A percentile compares a stretch with the other conserved stretches of the same genome.
Conservation (phyloP, 1,284 basidiomycete genomes). For the Apiotrichum montevideense region DNA sequence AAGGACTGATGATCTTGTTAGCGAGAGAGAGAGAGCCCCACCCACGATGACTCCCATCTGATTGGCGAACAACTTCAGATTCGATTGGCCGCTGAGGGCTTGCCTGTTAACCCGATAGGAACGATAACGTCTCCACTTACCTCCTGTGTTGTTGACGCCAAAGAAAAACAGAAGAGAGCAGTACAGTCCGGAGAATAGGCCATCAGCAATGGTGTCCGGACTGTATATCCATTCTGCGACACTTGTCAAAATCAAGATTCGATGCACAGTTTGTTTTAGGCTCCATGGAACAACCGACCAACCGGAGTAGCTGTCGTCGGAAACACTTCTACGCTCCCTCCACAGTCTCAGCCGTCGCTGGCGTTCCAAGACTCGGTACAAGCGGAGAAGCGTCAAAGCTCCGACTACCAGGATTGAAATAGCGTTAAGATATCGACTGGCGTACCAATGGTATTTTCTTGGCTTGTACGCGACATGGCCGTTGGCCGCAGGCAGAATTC, state of each 20-base stretch:
- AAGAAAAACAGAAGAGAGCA: constrained; percentile 11
- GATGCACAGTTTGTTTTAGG: not conserved
- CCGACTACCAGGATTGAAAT: constrained; percentile 9
- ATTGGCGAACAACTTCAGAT: constrained; percentile 16
- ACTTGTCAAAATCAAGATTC: constrained; percentile 1
- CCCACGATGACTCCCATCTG: constrained; percentile 29
- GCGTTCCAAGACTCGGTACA: too few relatives aligned
- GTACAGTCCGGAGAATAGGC: constrained; percentile 22
- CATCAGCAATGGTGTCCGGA: constrained; percentile 26
- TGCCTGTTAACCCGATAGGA: not conserved
- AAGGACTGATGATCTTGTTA: constrained; percentile 24
- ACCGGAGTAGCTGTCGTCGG: too few relatives aligned
- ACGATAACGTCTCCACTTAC: not conserved
- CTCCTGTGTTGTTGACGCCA: constrained; percentile 15
- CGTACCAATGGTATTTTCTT: constrained; percentile 15
- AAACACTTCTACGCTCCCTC: too few relatives aligned
- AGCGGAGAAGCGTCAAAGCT: too few relatives aligned
- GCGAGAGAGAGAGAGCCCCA: too few relatives aligned
- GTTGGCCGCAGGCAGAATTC: too few relatives aligned
- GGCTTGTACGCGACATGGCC: not conserved
- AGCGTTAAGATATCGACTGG: constrained; percentile 16
- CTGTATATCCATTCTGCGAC: constrained; percentile 31
- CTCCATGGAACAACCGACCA: too few relatives aligned
- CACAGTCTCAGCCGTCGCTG: too few relatives aligned
- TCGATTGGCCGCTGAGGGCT: not conserved